These are phyloP conservation scores for Calcarisporium arbuscula DNA, from an alignment of 2,329 filamentous ascomycete species.

Conservation along the genomic window DNA sequence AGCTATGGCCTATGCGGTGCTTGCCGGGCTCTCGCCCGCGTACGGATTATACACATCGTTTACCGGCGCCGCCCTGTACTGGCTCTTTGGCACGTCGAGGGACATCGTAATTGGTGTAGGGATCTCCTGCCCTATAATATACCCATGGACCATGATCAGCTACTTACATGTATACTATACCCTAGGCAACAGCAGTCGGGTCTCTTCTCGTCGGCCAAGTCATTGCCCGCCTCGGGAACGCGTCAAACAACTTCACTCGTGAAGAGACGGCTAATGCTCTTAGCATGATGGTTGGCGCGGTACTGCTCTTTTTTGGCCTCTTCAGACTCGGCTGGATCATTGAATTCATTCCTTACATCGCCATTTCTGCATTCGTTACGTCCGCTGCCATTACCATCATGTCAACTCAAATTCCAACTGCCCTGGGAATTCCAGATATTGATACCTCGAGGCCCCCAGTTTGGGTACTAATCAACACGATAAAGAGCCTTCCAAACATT, in stretches of 20 bases:
- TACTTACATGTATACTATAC: not conserved
- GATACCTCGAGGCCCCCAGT: conserved; percentile 40
- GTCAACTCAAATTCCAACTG: conserved; percentile 37
- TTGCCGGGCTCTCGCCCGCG: conserved; percentile 61
- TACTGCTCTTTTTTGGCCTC: conserved; percentile 39
- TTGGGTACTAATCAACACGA: conserved; percentile 36
- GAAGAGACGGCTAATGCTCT: conserved; percentile 37
- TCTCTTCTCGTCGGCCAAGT: conserved; percentile 45
- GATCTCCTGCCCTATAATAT: not conserved
- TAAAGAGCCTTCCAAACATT: conserved; percentile 33
- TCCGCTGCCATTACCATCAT: conserved; percentile 45
- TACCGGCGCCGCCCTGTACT: conserved; percentile 73
- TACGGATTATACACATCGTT: conserved; percentile 79
- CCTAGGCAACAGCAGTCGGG: conserved; percentile 49
- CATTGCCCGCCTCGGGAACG: conserved; percentile 28
- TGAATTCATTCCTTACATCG: conserved; percentile 44
- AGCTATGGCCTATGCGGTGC: conserved; percentile 70
- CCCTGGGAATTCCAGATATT: conserved; percentile 36
- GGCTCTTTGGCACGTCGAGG: conserved; percentile 79
- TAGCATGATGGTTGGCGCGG: conserved; percentile 36
- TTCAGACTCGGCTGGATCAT: conserved; percentile 43
- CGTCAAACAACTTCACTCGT: conserved; percentile 27
- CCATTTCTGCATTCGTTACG: conserved; percentile 46
- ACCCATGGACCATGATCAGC: not conserved
- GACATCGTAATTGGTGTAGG: conserved; percentile 71